phyloP scores from a whole-genome alignment of 768 basidiomycete genomes.

The Mycena sanguinolenta region DNA sequence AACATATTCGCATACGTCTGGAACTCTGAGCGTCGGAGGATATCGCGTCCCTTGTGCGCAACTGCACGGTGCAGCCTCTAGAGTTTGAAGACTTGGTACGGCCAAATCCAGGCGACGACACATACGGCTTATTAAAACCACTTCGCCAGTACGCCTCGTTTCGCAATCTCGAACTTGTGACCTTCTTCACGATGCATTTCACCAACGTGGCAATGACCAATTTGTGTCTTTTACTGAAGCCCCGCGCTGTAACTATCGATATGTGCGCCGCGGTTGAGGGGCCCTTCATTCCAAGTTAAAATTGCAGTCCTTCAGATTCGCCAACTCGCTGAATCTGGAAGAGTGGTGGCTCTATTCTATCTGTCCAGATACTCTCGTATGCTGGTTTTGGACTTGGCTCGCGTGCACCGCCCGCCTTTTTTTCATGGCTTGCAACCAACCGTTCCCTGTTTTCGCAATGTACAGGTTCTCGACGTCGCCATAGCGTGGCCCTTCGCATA shows the following conservation, averaged over 20 bases:
- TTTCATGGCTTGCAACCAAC: background rate
- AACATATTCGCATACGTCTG: background rate
- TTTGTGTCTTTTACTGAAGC: background rate
- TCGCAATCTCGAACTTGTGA: background rate
- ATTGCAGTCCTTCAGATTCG: background rate
- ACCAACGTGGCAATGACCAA: slow-evolving; percentile 1
- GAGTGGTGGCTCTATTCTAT: background rate
- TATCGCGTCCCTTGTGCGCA: slow-evolving; percentile 1
- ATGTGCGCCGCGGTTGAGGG: background rate
- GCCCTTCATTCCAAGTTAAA: background rate
- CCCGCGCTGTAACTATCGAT: background rate
- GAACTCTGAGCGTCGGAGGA: slow-evolving; percentile 16
- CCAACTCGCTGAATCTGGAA: background rate
- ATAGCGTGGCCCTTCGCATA: background rate
- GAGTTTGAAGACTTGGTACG: background rate
- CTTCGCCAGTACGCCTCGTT: slow-evolving; percentile 5
- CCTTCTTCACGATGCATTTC: slow-evolving; percentile 5
- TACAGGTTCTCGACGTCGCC: background rate
- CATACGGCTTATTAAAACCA: slow-evolving; percentile 5
- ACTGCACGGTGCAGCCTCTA: background rate
- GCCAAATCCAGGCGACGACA: background rate
- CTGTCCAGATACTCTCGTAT: background rate
- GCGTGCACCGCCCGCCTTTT: background rate
- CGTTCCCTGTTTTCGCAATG: background rate
- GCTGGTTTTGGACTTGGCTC: background rate